Conservation (phyloP, 495 filamentous ascomycete genomes). For the Cetradonia linearis region DNA sequence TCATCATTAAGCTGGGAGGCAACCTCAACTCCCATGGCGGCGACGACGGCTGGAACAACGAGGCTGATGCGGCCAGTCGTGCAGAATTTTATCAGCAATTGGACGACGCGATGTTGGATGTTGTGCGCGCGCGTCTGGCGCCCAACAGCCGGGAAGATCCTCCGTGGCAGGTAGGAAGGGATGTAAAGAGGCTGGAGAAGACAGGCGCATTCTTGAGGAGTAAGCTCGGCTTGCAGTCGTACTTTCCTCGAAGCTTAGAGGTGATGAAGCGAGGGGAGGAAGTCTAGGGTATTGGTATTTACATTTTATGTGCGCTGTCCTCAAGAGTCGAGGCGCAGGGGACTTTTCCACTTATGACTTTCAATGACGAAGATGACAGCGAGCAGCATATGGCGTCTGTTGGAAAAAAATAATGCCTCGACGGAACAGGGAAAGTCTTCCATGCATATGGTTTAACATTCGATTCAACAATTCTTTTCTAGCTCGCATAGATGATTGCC, state of each 20-base stretch:
- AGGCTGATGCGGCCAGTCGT: slow-evolving; percentile 33
- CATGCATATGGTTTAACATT: background rate
- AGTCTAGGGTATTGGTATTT: background rate
- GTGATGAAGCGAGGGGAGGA: slow-evolving; percentile 30
- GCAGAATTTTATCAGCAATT: slow-evolving; percentile 35
- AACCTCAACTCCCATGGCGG: slow-evolving; percentile 43
- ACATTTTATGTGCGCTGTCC: background rate
- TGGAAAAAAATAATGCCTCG: background rate
- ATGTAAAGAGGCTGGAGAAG: slow-evolving; percentile 43
- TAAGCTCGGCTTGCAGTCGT: slow-evolving; percentile 38
- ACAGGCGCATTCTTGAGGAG: slow-evolving; percentile 35
- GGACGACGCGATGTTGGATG: slow-evolving; percentile 38
- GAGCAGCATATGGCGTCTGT: background rate
- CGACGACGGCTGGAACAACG: slow-evolving; percentile 34
- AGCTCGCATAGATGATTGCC: background rate
- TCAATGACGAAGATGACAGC: slow-evolving; percentile 5
- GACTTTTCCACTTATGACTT: background rate
- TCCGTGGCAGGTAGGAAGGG: slow-evolving; percentile 34
- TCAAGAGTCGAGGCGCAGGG: background rate
- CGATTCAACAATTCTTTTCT: background rate
- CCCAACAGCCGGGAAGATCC: slow-evolving; percentile 28
- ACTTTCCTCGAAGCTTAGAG: slow-evolving; percentile 38
- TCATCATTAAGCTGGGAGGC: slow-evolving; percentile 42
- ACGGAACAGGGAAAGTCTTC: background rate
- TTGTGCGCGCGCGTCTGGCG: slow-evolving; percentile 33